phyloP scores from a whole-genome alignment of 345 rosid species.

The Pseudoturritis turrita region DNA sequence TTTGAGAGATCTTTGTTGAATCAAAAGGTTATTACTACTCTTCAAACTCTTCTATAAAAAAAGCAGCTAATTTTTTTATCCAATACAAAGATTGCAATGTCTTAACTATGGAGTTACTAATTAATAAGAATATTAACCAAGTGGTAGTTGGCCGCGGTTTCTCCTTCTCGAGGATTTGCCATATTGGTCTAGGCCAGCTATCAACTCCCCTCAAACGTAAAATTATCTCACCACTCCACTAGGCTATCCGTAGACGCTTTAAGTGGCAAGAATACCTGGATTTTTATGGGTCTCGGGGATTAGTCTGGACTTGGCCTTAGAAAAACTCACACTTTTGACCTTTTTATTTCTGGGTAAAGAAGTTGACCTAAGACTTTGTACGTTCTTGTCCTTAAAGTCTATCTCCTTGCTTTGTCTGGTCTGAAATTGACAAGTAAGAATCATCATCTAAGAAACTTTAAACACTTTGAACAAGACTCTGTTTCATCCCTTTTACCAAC shows the following conservation, averaged over 20 bases:
- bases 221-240: too few species aligned
- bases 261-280: too few species aligned
- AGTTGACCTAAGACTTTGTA: background rate
- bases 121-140: background rate
- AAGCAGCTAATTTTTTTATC: background rate
- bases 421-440: background rate
- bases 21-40: background rate
- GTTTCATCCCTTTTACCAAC: too few species aligned
- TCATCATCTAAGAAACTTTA: too few species aligned
- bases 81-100: background rate
- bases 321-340: background rate
- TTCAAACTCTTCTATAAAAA: background rate
- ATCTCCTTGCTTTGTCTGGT: background rate
- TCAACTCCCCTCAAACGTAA: too few species aligned
- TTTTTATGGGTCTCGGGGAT: too few species aligned
- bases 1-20: conserved; percentile 1
- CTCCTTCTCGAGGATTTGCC: too few species aligned
- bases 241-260: too few species aligned
- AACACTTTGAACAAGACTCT: too few species aligned
- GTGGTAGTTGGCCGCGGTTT: too few species aligned
- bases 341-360: background rate
- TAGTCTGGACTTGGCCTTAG: too few species aligned
- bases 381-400: background rate
- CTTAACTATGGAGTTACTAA: background rate
- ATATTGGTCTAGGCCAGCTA: too few species aligned